Evolutionary conservation across 345 rosid genomes (phyloP).

Genomic region (Syzygium oleosum): DNA sequence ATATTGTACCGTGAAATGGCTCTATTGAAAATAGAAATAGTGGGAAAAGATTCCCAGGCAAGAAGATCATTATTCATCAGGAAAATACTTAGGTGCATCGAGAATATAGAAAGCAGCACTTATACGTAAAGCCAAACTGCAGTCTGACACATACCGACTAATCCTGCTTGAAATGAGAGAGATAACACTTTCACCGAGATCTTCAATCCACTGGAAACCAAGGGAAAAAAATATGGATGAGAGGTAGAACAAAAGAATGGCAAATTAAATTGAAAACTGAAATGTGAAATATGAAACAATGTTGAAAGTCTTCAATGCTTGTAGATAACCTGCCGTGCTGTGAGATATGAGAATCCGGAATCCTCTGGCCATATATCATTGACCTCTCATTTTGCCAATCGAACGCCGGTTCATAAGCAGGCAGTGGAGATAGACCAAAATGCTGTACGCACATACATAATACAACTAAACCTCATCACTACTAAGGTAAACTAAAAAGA

Average conservation of each 20-base stretch:
- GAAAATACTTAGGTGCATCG: neutral
- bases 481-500: neutral
- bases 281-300: neutral
- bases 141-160: conserved; percentile 54
- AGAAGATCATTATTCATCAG: neutral
- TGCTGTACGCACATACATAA: conserved; percentile 38
- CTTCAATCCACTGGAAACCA: conserved; percentile 73
- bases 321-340: conserved; percentile 57
- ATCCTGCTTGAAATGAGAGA: conserved; percentile 81
- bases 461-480: neutral
- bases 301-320: neutral
- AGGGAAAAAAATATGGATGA: conserved; percentile 1
- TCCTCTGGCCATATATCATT: conserved; percentile 86
- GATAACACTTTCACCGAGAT: conserved; percentile 87
- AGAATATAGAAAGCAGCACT: neutral
- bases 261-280: neutral
- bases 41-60: conserved; percentile 4
- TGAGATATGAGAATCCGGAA: conserved; percentile 60
- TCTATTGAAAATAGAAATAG: conserved; percentile 40
- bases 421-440: conserved; percentile 87
- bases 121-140: neutral
- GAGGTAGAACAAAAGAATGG: neutral
- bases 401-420: conserved; percentile 99
- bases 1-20: conserved; percentile 91
- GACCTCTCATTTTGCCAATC: conserved; percentile 98